Evolutionary conservation across 345 rosid genomes (phyloP), one percentile per base, ranked within the genome.

Genomic region (Corchorus olitorius): DNA sequence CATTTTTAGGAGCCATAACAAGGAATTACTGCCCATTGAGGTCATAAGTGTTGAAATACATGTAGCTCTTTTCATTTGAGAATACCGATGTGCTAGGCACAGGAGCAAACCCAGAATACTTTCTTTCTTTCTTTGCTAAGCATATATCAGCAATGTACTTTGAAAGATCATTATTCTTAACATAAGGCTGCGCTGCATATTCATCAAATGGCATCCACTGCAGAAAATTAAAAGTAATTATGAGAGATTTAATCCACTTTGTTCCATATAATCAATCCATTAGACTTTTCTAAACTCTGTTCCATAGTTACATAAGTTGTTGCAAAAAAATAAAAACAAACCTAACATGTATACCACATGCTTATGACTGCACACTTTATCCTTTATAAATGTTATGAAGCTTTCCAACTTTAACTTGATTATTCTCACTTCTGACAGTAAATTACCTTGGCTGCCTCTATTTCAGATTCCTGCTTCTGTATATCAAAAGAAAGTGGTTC

Each of bases 191-290:
- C 27, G 79, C 79, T 49, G 41, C 72, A 76, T 81, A 86, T 75
- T 83, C 84, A 56, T 81, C 85, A 80, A 83, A 76, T 16, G 91
- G 92, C 97, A 92, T 92, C 94, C 96, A 93, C 97, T 93, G 89
- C 75, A 81, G 41, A 61, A 52, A 75, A 61, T n/a, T n/a, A n/a
- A n/a, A n/a, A n/a, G n/a, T n/a, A n/a, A n/a, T 54, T 65, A 16
- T 20, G 35, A 35, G n/a, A 70, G 63, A 33, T 48, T 2, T 46
- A 15, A 10, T 1, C 37, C 16, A 55, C 45, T 35, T 8, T 15
- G 3, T 2, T 4, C 9, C 16, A 12, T 4, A 48, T 48, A 10
- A 17, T 20, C 63, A 10, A 17, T 20, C 63, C 7, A 10, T 41
- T 16, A 75, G 11, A 46, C 5, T 2, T 41, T 33, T 35, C 34